Evolutionary conservation across 73 alveolate species (phyloP).

Genomic region (Stentor coeruleus): DNA sequence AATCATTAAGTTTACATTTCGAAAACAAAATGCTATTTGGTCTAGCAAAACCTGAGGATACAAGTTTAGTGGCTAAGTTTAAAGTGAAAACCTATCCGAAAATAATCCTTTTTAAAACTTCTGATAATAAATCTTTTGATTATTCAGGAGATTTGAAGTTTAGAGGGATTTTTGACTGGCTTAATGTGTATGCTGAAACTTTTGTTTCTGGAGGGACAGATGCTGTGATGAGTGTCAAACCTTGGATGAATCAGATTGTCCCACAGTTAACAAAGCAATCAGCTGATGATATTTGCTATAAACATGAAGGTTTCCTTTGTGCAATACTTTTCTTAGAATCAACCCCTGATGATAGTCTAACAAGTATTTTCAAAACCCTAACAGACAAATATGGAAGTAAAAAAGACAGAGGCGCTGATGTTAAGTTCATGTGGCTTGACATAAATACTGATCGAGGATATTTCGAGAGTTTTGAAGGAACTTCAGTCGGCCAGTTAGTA

Average conservation of each 20-base stretch:
- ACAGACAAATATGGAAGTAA: conserved; percentile 19
- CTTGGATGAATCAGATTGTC: conserved; percentile 81
- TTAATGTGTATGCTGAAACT: conserved; percentile 90
- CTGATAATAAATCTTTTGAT: conserved; percentile 74
- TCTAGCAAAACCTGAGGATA: conserved; percentile 75
- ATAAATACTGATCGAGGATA: neutral
- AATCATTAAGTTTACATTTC: conserved; percentile 79
- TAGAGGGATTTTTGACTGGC: conserved; percentile 74
- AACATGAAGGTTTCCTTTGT: conserved; percentile 48
- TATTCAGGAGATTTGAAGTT: conserved; percentile 90
- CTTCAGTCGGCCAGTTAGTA: neutral
- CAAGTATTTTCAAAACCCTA: conserved; percentile 27
- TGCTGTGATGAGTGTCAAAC: conserved; percentile 78
- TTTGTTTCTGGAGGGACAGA: conserved; percentile 90
- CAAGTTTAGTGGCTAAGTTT: conserved; percentile 73
- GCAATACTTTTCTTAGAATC: conserved; percentile 30
- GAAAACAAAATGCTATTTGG: conserved; percentile 93
- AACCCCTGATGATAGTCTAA: conserved; percentile 26
- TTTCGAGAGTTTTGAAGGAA: conserved; percentile 3
- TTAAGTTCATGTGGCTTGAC: conserved; percentile 21
- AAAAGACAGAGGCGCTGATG: conserved; percentile 46
- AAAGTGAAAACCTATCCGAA: conserved; percentile 87
- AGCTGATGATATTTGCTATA: conserved; percentile 87
- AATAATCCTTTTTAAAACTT: conserved; percentile 63
- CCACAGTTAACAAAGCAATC: conserved; percentile 85